Base-by-base conservation (phyloP, 2,329 filamentous ascomycete species). In the Clonostachys rhizophaga region DNA sequence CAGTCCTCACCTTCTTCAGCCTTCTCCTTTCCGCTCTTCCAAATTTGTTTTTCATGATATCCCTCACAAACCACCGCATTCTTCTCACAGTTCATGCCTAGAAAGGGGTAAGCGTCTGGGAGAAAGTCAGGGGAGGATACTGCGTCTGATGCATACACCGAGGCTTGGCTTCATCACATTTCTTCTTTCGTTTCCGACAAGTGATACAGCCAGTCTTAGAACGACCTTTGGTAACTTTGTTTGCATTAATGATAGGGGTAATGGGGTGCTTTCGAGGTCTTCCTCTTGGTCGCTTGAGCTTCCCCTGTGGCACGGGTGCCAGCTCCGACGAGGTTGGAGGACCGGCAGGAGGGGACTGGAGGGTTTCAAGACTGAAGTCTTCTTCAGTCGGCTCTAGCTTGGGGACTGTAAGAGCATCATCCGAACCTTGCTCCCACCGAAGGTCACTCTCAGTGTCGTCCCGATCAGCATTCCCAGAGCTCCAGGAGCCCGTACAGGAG, bases 21-120 rank as follows among this genome's bases (percentile, higher is more conserved):
- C 60, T 77, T 86, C 64, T 92, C 87, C 61, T 82, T 89, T 30
- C 90, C 89, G 59, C 89, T 91, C 64, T 85, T 89, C 91, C 91
- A 96, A 45, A 90, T 79, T 49, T 89, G 86, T 62, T 90, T 90
- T 51, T 89, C 86, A 44, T 89, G 88, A 60, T 95, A 96, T 12
- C 91, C 91, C 67, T 95, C 90, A 61, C 91, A 96, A 12, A 91
- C 82, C 12, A 95, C 89, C 9, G 90, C 89, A 63, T 95, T 96
- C 75, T 95, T 96, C 68, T 94, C 86, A 60, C 91, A 96, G 58
- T 95, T 95, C 65, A 89, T 76, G 57, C 88, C 86, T 90, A 48
- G 6, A 6, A 30, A 30, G 9, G 8, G 24, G 24, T 48, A 53
- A 63, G 37, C 43, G 56, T 24, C 43, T 49, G 43, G 49, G 34